phyloP scores from a whole-genome alignment of 305 asterid species.

The Galium porrigens region DNA sequence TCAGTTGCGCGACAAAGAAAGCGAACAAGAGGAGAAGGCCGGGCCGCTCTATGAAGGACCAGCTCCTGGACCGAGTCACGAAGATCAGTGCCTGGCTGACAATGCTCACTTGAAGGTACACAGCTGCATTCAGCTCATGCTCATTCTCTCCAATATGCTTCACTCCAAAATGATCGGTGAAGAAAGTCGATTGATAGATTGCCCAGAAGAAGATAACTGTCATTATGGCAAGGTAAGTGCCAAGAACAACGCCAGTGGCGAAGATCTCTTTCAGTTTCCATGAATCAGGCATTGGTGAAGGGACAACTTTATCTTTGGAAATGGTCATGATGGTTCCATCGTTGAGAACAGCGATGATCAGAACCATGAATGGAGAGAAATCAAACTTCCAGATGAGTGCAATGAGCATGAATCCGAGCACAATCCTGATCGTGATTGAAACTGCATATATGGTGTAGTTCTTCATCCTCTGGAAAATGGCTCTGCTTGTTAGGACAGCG shows the following conservation, averaged over 20 bases:
- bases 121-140: constrained; percentile 47
- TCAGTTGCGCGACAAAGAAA: constrained; percentile 51
- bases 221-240: constrained; percentile 59
- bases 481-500: constrained; percentile 59
- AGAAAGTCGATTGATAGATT: constrained; percentile 41
- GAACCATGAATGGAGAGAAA: constrained; percentile 73
- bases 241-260: constrained; percentile 55
- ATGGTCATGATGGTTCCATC: constrained; percentile 78
- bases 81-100: constrained; percentile 89
- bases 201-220: constrained; percentile 56
- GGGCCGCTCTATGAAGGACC: constrained; percentile 71
- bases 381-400: constrained; percentile 63
- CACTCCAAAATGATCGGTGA: constrained; percentile 29
- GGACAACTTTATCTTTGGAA: constrained; percentile 63
- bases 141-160: constrained; percentile 19
- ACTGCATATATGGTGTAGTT: constrained; percentile 68
- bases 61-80: constrained; percentile 72
- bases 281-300: constrained; percentile 62
- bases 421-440: constrained; percentile 62
- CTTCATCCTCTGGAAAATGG: constrained; percentile 70
- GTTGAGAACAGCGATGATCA: constrained; percentile 55
- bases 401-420: constrained; percentile 60
- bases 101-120: constrained; percentile 81
- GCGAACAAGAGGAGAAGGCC: constrained; percentile 58
- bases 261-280: constrained; percentile 65